Base-by-base conservation (phyloP, 1,139 yeast genomes). In the Chernovozyma sophiae-reginae region DNA sequence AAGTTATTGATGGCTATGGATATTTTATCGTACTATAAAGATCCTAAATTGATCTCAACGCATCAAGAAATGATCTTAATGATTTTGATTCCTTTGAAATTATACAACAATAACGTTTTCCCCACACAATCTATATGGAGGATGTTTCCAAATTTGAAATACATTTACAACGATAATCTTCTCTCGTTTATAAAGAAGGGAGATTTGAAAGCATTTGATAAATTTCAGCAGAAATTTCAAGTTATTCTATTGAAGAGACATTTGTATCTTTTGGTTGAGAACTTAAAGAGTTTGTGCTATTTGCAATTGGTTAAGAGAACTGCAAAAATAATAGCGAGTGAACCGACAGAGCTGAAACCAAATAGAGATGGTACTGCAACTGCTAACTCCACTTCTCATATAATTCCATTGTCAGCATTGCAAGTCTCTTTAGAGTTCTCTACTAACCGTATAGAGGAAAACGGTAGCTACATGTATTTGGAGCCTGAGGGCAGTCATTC, bases 261-360 rank as follows among this genome's bases (percentile, higher is more conserved):
- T 43, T 62, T 87, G 24, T 86, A 80, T 57, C 62, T 87, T 16
- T 68, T 83, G 10, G 64, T 83, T 42, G 78, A 79, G 43, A 62
- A 68, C 34, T 58, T 86, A 40, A 60, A 80, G 41, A 65, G 65
- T 31, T 60, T 72, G 31, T 77, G 82, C 27, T 62, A 76, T 37
- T 62, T 79, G 33, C 72, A 71, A 40, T 60, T 86, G 36, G 60
- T 85, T 32, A 70, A 74, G 44, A 69, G 61, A 41, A 69, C 77
- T 2, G 74, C 71, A 51, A 31, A 52, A 4, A 52, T 62, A 15
- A 70, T 63, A 14, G 39, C 37, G 4, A 14, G 25, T 5, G 13
- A 22, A n/a, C 11, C 14, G 5, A 13, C 24, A 7, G 13, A 25
- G n/a, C 17, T 26, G 25, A 19, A 16, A 13, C 7, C 16, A 16